These are phyloP conservation scores for Solanum neorickii DNA, from an alignment of 257 asterid genomes.

Conservation along the genomic window DNA sequence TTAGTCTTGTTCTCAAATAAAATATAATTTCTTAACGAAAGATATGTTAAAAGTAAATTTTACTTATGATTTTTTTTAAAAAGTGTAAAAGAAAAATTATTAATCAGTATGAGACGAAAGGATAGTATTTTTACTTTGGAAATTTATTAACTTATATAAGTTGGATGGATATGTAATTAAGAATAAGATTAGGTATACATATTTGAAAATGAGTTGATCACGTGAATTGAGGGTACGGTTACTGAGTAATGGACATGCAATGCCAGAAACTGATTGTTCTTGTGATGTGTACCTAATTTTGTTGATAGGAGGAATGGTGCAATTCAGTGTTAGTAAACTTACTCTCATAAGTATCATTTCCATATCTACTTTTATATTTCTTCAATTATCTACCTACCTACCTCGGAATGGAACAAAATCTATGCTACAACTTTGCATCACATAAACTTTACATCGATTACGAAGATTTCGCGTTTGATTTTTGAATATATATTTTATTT, in stretches of 20 bases:
- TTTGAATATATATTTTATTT: too few species aligned
- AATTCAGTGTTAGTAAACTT: background rate
- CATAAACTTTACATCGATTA: background rate
- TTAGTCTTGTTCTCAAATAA: background rate
- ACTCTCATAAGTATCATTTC: background rate
- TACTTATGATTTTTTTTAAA: too few species aligned
- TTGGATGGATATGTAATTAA: background rate
- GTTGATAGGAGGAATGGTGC: background rate
- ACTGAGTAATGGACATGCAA: constrained; percentile 5
- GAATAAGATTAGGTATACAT: background rate
- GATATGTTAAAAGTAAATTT: too few species aligned
- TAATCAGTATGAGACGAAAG: background rate
- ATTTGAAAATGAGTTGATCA: constrained; percentile 3
- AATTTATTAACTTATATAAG: background rate
- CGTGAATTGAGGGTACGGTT: constrained; percentile 29
- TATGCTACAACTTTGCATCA: background rate
- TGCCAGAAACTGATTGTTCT: constrained; percentile 3
- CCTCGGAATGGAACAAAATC: background rate
- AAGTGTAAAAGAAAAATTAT: too few species aligned
- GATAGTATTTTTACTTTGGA: background rate
- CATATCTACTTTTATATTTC: background rate
- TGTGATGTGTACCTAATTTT: background rate
- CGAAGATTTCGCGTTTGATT: too few species aligned
- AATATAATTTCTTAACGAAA: too few species aligned
- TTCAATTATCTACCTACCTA: background rate